These are phyloP conservation scores for Dictyostelium purpureum DNA, from an alignment of 78 protist species.

Conservation along the genomic window DNA sequence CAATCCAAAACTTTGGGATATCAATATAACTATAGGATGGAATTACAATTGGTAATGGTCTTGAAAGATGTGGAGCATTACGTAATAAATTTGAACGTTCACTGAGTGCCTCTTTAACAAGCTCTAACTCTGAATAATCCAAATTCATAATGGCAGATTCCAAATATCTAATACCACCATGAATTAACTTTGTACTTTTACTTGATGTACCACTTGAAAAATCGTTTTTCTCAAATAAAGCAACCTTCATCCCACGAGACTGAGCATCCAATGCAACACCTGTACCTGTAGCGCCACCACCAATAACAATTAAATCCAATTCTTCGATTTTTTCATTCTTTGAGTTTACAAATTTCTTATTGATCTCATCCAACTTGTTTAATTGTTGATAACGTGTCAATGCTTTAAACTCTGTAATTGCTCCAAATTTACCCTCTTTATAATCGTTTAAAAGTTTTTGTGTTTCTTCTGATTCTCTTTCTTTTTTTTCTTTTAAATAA, in stretches of 20 bases:
- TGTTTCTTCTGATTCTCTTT: background rate
- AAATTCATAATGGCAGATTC: slow-evolving; percentile 86
- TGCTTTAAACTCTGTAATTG: background rate
- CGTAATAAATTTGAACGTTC: slow-evolving; percentile 85
- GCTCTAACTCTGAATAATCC: slow-evolving; percentile 63
- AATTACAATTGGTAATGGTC: slow-evolving; percentile 90
- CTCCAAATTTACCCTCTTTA: background rate
- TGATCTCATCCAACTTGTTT: background rate
- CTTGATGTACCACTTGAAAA: slow-evolving; percentile 92
- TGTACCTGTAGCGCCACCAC: slow-evolving; percentile 96
- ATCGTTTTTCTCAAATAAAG: slow-evolving; percentile 87
- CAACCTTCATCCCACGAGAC: slow-evolving; percentile 81
- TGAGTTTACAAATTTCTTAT: background rate
- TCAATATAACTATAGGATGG: slow-evolving; percentile 84
- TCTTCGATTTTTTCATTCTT: background rate
- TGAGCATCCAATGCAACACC: slow-evolving; percentile 94
- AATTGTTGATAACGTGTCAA: background rate
- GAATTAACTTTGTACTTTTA: slow-evolving; percentile 95
- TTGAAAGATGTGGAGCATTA: slow-evolving; percentile 93
- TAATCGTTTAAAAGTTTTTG: background rate
- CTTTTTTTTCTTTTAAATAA: background rate
- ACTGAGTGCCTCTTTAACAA: slow-evolving; percentile 90
- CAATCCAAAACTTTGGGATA: slow-evolving; percentile 84
- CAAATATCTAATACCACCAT: slow-evolving; percentile 95
- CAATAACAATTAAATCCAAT: slow-evolving; percentile 90